Percentiles rank a stretch among this genome's conserved stretches.
phyloP scores from a whole-genome alignment of 2,329 filamentous ascomycete genomes.

The Stemphylium lycopersici region DNA sequence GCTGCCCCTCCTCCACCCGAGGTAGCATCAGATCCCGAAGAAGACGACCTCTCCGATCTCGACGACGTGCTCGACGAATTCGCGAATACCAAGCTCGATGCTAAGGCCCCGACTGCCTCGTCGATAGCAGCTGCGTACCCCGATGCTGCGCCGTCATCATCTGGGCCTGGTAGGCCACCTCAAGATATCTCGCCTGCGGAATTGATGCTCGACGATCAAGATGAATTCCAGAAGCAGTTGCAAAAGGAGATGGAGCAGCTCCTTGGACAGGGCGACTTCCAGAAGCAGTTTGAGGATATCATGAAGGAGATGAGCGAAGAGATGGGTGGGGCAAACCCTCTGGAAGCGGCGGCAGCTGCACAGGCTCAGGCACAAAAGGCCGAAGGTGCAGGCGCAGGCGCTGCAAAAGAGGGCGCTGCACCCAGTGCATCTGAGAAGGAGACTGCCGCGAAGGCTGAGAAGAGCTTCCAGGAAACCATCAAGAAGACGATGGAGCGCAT shows the following conservation, averaged over 20 bases:
- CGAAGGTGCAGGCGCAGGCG: constrained; percentile 11
- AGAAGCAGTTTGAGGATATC: constrained; percentile 77
- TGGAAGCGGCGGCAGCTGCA: constrained; percentile 21
- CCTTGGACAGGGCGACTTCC: constrained; percentile 75
- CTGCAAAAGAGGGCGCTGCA: constrained; percentile 10
- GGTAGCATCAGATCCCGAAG: constrained; percentile 81
- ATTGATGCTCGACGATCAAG: constrained; percentile 49
- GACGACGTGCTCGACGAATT: constrained; percentile 97
- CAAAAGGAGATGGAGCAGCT: constrained; percentile 88
- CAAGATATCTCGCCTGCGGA: constrained; percentile 38
- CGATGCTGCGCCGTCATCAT: constrained; percentile 45
- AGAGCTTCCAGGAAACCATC: constrained; percentile 90
- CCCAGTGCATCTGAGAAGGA: constrained; percentile 14
- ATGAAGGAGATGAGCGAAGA: constrained; percentile 69
- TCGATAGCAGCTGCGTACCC: constrained; percentile 42
- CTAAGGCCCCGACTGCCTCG: constrained; percentile 47
- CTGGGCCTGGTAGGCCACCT: constrained; percentile 48
- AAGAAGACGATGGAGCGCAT: constrained; percentile 94
- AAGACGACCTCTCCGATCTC: constrained; percentile 89
- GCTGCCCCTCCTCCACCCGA: constrained; percentile 33
- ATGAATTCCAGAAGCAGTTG: constrained; percentile 84
- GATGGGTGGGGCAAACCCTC: constrained; percentile 30
- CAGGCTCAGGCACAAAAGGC: constrained; percentile 28
- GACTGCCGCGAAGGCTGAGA: constrained; percentile 57
- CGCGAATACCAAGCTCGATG: constrained; percentile 66